Conservation (phyloP, 129 eudicot genomes). For the Logfia minima region DNA sequence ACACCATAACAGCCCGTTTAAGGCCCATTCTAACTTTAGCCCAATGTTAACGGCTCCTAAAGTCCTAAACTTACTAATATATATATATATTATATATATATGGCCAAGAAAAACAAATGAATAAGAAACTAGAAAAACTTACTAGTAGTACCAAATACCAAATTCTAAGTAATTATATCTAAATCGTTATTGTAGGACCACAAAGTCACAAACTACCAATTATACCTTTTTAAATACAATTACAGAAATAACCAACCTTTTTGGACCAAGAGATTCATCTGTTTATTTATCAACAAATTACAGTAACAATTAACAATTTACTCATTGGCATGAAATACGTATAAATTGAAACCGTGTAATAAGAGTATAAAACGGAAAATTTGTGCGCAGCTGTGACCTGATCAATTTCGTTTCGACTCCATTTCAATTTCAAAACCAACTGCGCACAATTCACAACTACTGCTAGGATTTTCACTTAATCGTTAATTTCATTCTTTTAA, state of each 20-base stretch:
- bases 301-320: too few species aligned
- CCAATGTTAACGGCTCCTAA: neutral
- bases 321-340: too few species aligned
- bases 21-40: slow-evolving; percentile 17
- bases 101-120: neutral
- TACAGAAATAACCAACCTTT: too few species aligned
- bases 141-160: slow-evolving; percentile 29
- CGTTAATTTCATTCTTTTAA: slow-evolving; percentile 6
- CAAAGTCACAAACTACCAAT: too few species aligned
- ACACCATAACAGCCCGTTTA: neutral
- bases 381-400: slow-evolving; percentile 15
- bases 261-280: too few species aligned
- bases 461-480: neutral
- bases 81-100: too few species aligned
- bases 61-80: too few species aligned
- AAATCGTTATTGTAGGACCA: too few species aligned
- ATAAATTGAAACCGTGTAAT: too few species aligned
- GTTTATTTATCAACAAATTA: too few species aligned
- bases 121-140: slow-evolving; percentile 11
- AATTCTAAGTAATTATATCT: too few species aligned
- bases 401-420: slow-evolving; percentile 20
- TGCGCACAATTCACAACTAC: slow-evolving; percentile 10
- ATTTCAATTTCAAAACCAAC: slow-evolving; percentile 28
- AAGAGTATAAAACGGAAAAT: neutral
- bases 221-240: too few species aligned